Base-by-base conservation (phyloP, 2,329 filamentous ascomycete genomes). In the Arthrinium puccinioides region DNA sequence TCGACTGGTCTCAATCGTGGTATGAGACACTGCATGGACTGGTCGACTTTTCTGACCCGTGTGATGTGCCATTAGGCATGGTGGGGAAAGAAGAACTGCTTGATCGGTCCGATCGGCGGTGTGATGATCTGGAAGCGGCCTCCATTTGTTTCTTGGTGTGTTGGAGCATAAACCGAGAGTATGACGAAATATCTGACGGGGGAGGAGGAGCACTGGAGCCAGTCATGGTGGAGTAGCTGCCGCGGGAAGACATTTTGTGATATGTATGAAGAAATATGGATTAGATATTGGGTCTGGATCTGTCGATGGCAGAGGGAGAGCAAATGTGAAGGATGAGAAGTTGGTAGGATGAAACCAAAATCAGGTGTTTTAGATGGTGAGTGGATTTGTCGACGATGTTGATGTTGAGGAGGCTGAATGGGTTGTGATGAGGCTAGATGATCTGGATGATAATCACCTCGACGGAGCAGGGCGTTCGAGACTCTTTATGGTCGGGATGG, bases 81-180 rank as follows among this genome's bases (percentile, higher is more conserved):
- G 44, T 21, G 1, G 51, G 42, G 2, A 48, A 21, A 3, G 36
- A 28, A 4, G 49, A 30, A 8, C 42, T 40, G 5, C 41, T 39
- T 6, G 46, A 40, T 11, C 43, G 47, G 9, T 30, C 24, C 9
- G 41, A 37, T 18, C 61, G 56, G 30, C 61, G 55, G 21, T 57
- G 53, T 2, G 70, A 64, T 9, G 67, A 64, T 4, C 66, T 63
- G 10, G 66, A 63, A n/a, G 67, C 67, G 7, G 65, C 64, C 43
- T 82, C 75, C 74, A 83, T 79, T 54, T 80, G 78, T 39, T 69
- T 65, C 64, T 77, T 79, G 43, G 78, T 82, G 61, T 82, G 76
- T 38, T 72, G 67, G 52, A 77, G 74, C 72, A 83, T 82, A 39
- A 67, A 73, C 42, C 69, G 69, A 11, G 76, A 62, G 48, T 83